phyloP scores from a whole-genome alignment of 352 stramenopile genomes.

The Globisporangium spinosum region DNA sequence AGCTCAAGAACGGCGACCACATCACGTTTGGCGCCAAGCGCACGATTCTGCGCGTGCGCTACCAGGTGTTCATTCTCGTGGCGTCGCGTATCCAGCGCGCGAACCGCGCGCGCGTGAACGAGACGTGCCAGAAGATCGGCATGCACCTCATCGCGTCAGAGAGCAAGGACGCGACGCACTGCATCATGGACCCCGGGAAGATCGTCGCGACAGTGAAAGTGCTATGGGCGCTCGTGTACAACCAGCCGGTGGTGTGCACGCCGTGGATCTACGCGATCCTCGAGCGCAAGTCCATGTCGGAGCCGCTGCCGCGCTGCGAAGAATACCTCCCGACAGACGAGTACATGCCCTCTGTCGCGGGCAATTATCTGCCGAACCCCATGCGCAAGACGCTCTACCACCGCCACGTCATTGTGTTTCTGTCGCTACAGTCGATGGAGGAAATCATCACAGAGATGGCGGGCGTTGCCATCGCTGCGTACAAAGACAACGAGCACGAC shows the following conservation, averaged over 20 bases:
- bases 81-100: constrained; percentile 63
- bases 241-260: constrained; percentile 78
- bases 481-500: constrained; percentile 50
- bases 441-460: constrained; percentile 73
- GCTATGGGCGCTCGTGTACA: constrained; percentile 83
- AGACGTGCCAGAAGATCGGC: constrained; percentile 72
- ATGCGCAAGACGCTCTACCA: constrained; percentile 75
- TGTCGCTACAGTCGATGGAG: constrained; percentile 72
- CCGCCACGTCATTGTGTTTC: constrained; percentile 69
- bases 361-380: constrained; percentile 72
- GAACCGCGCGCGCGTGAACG: constrained; percentile 59
- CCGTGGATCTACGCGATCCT: constrained; percentile 80
- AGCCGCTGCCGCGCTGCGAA: constrained; percentile 72
- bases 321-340: constrained; percentile 66
- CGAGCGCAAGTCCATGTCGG: constrained; percentile 65
- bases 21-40: constrained; percentile 84
- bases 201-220: constrained; percentile 85
- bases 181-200: constrained; percentile 79
- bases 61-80: constrained; percentile 78
- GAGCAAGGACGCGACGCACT: constrained; percentile 73
- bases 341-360: constrained; percentile 45
- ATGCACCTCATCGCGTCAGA: constrained; percentile 70
- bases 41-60: constrained; percentile 76
- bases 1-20: constrained; percentile 61
- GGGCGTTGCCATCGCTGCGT: constrained; percentile 58